phyloP scores from a whole-genome alignment of 768 basidiomycete genomes.

The Calocera viscosa region DNA sequence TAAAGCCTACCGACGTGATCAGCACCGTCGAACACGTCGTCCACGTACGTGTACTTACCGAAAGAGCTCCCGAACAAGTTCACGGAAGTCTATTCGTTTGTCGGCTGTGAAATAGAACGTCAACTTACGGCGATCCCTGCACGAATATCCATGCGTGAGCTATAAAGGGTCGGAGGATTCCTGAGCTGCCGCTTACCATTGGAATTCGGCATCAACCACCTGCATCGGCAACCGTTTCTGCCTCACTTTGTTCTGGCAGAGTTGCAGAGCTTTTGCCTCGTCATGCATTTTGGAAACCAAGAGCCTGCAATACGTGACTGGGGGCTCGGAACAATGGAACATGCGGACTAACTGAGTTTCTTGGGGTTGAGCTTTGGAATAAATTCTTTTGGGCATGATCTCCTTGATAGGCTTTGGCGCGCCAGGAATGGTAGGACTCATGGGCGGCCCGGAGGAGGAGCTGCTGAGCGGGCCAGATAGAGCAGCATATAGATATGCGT shows the following conservation, averaged over 20 bases:
- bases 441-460: neutral
- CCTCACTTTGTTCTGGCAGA: slow-evolving; percentile 83
- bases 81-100: slow-evolving; percentile 89
- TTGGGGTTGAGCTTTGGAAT: slow-evolving; percentile 67
- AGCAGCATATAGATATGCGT: slow-evolving; percentile 14
- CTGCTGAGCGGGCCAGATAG: neutral
- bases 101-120: slow-evolving; percentile 98
- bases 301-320: slow-evolving; percentile 35
- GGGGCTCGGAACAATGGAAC: neutral
- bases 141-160: neutral
- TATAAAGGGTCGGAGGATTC: no score
- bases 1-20: slow-evolving; percentile 45
- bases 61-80: slow-evolving; percentile 89
- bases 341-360: slow-evolving; percentile 58
- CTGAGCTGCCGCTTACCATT: slow-evolving; percentile 51
- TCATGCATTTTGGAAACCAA: slow-evolving; percentile 76
- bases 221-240: slow-evolving; percentile 97
- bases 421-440: neutral
- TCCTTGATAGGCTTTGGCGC: slow-evolving; percentile 54
- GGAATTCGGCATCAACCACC: slow-evolving; percentile 96
- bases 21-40: slow-evolving; percentile 11
- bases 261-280: slow-evolving; percentile 79
- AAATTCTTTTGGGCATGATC: slow-evolving; percentile 94
- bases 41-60: slow-evolving; percentile 38
- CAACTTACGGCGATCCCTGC: slow-evolving; percentile 91